Base-by-base conservation (phyloP, 2,329 filamentous ascomycete species). In the Colletotrichum aenigma region DNA sequence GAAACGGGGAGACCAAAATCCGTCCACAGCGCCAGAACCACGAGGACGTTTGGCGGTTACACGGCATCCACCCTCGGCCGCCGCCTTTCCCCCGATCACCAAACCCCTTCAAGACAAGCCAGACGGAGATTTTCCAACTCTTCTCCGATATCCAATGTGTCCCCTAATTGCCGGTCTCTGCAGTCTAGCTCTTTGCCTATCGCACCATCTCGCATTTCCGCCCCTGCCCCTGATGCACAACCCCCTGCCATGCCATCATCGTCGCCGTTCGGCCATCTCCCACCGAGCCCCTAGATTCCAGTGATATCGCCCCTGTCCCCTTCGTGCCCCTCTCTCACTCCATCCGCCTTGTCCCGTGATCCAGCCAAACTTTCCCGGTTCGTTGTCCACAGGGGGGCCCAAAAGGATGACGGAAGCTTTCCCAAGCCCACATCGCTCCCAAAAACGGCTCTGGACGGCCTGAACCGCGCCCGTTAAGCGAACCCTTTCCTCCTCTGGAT, bases 221-320 rank as follows among this genome's bases (percentile, higher is more conserved):
- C 34, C 55, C 55, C 62, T 75, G 32, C 30, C 69, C 64, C 38
- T 75, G 62, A 56, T 26, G 61, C 55, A 28, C 9, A 66, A 26
- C 38, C 62, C 73, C 73, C 64, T 67, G n/a, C 43, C 55, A 72
- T 75, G 64, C 69, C 73, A 75, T 75, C 73, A 72, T 64, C 70
- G 36, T 62, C 26, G 32, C 36, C 70, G 38, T 48, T 48, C 38
- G 38, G 38, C 18, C 38, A 34, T 60, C 32, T 43, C 32, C 48
- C 56, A 36, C 62, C 65, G 64, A 56, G 43, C 69, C 72, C 73
- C 62, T 75, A 75, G 69, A 72, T 75, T 75, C 73, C 73, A 75
- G 38, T 34, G 32, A 26, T n/a, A 12, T 75, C 61, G 69, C 64
- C 70, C 73, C 73, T 73, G 32, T 26, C 12, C 8, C 43, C 38